Conservation (phyloP, 2,329 filamentous ascomycete genomes). For the Talaromyces sp. region DNA sequence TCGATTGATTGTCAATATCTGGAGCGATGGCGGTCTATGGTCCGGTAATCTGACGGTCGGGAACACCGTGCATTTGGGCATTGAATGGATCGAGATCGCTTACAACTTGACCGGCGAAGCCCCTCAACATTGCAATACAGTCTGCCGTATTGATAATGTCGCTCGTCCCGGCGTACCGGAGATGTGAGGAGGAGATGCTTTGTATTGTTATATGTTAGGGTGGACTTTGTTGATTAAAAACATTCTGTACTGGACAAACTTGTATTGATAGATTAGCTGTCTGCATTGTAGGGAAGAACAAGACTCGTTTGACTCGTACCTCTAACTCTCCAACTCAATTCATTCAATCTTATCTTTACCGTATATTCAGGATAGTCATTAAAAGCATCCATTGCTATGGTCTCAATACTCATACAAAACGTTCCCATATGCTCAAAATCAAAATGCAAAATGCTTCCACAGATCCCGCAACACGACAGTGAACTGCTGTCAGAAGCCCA, state of each 20-base stretch:
- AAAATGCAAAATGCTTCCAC: neutral
- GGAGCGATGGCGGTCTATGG: conserved; percentile 43
- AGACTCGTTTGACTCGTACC: neutral
- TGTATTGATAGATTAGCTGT: conserved; percentile 2
- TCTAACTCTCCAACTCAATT: too few relatives aligned
- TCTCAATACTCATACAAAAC: neutral
- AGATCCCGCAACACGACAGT: neutral
- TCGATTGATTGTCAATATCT: conserved; percentile 40
- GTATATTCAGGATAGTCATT: neutral
- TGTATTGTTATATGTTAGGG: neutral
- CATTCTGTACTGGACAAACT: neutral
- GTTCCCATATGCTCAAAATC: neutral
- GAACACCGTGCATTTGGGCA: conserved; percentile 35
- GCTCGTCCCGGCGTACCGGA: conserved; percentile 15
- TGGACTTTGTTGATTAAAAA: neutral
- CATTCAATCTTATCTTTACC: neutral
- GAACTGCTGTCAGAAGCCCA: neutral
- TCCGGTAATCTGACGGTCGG: conserved; percentile 40
- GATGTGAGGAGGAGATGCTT: neutral
- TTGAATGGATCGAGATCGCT: conserved; percentile 42
- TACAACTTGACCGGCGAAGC: conserved; percentile 34
- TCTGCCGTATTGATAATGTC: conserved; percentile 26
- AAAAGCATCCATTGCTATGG: neutral
- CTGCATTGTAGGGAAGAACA: neutral
- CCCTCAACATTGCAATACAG: conserved; percentile 9